phyloP scores from a whole-genome alignment of 305 asterid species.

The Fraxinus dipetala region DNA sequence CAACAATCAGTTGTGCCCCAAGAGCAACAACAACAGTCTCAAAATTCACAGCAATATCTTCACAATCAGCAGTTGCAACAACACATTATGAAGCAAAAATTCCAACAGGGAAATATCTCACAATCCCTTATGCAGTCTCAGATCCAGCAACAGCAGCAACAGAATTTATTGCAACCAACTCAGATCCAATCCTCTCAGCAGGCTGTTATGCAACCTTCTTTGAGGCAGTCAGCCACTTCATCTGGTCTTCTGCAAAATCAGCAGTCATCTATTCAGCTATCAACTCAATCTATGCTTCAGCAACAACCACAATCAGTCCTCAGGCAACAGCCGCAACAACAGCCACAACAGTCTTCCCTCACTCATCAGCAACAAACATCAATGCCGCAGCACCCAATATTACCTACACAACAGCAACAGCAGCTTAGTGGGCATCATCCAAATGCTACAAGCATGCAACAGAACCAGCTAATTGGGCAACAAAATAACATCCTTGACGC shows the following conservation, averaged over 20 bases:
- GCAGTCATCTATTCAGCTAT: conserved; percentile 67
- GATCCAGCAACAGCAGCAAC: conserved; percentile 51
- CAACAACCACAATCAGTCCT: conserved; percentile 79
- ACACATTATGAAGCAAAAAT: conserved; percentile 66
- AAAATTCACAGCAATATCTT: conserved; percentile 62
- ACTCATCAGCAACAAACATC: conserved; percentile 69
- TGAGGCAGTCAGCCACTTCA: conserved; percentile 64
- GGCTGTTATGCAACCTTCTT: conserved; percentile 72
- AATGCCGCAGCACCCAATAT: conserved; percentile 55
- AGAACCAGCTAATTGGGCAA: conserved; percentile 70
- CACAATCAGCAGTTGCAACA: conserved; percentile 84
- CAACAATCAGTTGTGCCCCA: conserved; percentile 65
- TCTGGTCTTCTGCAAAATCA: conserved; percentile 72
- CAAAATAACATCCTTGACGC: conserved; percentile 61
- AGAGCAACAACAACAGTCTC: conserved; percentile 66
- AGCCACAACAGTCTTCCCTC: conserved; percentile 58
- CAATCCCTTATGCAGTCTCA: conserved; percentile 71
- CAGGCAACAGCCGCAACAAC: conserved; percentile 74
- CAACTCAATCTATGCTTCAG: conserved; percentile 74
- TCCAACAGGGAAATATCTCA: conserved; percentile 61
- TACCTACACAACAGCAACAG: conserved; percentile 62
- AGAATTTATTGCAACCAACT: conserved; percentile 60
- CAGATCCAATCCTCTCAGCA: conserved; percentile 88
- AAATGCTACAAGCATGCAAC: conserved; percentile 58
- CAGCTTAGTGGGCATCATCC: conserved; percentile 67